Evolutionary conservation across 2,329 filamentous ascomycete genomes (phyloP), one percentile per base, ranked within the genome.

Genomic region (Pyrenophora graminea): DNA sequence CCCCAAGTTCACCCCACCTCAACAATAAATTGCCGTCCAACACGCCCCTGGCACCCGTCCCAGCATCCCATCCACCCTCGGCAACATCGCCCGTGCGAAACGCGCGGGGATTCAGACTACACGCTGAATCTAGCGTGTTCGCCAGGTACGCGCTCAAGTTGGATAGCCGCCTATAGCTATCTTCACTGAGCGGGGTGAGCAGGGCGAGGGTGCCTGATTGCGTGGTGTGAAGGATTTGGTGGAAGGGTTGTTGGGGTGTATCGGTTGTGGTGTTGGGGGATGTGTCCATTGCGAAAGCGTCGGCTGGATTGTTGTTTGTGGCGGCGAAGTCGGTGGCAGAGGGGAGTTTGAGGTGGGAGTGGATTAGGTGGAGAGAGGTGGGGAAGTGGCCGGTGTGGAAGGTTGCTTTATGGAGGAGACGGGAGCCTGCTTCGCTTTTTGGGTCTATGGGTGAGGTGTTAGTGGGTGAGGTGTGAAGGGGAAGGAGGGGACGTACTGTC

Each of bases 401-500:
- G 51, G 91, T 90, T 45, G 89, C 90, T 53, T 90, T 86, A 73
- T 93, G 90, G 6, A 99, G 82, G 19, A 99, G 83, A 34, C 92
- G 84, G 65, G 92, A 88, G 41, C 94, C 94, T 50, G 93, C 89
- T 30, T 96, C 85, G 6, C 91, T 95, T 77, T 96, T 95, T 13
- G 93, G 93, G 69, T 97, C 92, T 96, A 61, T 48, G 10, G 3
- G 9, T 8, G 2, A 25, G 25, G 10, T 9, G 42, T 58, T 53
- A 48, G 45, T 13, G 10, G 27, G 12, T 19, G 27, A 38, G 9
- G 45, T 33, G 23, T 36, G 27, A 39, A 10, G 38, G 31, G 19
- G 39, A 9, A 38, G 25, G 6, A 33, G 15, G 38, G 19, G 10
- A 82, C 87, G 74, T 80, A 94, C 91, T 89, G 68, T 97, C 93